Evolutionary conservation across 2,329 filamentous ascomycete genomes (phyloP), one percentile per base, ranked within the genome.

Genomic region (Metarhizium album): DNA sequence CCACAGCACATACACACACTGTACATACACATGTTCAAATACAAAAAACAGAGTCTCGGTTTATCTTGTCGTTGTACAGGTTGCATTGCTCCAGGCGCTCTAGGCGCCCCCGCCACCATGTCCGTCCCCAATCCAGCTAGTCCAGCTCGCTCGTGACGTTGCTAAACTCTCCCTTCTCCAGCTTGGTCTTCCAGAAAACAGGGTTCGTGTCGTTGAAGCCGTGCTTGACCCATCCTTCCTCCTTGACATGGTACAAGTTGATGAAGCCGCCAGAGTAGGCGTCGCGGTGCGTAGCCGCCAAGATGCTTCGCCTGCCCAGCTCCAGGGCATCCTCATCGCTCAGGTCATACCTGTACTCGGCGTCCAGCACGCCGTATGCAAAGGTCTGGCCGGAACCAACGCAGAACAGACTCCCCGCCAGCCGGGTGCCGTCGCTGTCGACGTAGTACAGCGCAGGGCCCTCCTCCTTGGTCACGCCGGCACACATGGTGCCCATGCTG

Each of bases 401-500:
- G 69, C 93, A 98, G 78, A 98, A 98, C 55, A 98, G 78, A 75
- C 98, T 96, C 46, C 93, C 93, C 20, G 88, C 74, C 53, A 98
- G 79, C 49, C 93, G 81, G 22, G 93, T 97, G 66, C 93, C 93
- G 72, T 98, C 93, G 57, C 66, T 70, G 75, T 98, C 93, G 71
- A 98, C 94, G 74, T 98, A 98, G 81, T 98, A 98, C 54, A 98
- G 85, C 40, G 93, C 93, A 24, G 93, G 93, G 11, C 93, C 93
- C 76, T 97, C 91, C 72, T 91, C 86, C 59, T 88, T 86, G 57
- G 93, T 93, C 59, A 98, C 93, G 64, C 93, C 93, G 35, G 93
- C 91, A 71, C 93, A 95, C 93, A 98, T 98, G 64, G 93, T 98
- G 60, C 93, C 93, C 93, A 98, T 98, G 67, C 88, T 95, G 63